Conservation (phyloP, 306 rosid species). For the Rosa chinensis region DNA sequence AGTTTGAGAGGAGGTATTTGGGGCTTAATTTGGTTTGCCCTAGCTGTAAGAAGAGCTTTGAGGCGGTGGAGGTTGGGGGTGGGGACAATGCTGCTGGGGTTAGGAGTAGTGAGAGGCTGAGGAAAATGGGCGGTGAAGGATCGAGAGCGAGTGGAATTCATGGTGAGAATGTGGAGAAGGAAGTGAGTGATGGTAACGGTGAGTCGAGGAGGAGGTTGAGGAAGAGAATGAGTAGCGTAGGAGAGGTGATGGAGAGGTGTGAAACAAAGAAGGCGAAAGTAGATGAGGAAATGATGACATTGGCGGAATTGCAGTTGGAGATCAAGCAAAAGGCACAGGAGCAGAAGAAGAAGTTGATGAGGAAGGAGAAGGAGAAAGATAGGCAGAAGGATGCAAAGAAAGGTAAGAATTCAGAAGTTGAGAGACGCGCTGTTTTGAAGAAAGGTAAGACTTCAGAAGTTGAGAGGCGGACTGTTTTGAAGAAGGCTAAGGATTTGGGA, state of each 20-base stretch:
- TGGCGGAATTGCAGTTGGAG: slow-evolving; percentile 70
- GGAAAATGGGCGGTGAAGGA: slow-evolving; percentile 10
- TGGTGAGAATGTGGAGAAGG: neutral
- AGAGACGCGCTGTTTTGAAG: slow-evolving; percentile 21
- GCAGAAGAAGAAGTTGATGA: slow-evolving; percentile 37
- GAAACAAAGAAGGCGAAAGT: slow-evolving; percentile 37
- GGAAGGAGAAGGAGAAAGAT: slow-evolving; percentile 17
- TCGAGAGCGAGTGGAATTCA: neutral
- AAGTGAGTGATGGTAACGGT: neutral
- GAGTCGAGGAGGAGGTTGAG: slow-evolving; percentile 37
- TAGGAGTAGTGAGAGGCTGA: slow-evolving; percentile 39
- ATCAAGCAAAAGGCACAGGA: slow-evolving; percentile 45
- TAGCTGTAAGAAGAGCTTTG: slow-evolving; percentile 66
- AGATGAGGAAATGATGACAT: slow-evolving; percentile 73
- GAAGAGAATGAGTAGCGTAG: slow-evolving; percentile 66
- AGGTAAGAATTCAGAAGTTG: slow-evolving; percentile 24
- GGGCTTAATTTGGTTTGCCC: slow-evolving; percentile 71
- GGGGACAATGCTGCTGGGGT: slow-evolving; percentile 27
- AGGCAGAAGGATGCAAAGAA: slow-evolving; percentile 24
- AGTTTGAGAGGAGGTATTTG: slow-evolving; percentile 74
- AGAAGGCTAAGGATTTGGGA: slow-evolving; percentile 26
- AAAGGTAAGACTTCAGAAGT: slow-evolving; percentile 28
- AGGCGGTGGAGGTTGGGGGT: slow-evolving; percentile 56
- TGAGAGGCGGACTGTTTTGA: slow-evolving; percentile 23
- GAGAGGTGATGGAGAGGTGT: slow-evolving; percentile 71